Percentiles rank a stretch among this genome's conserved stretches.
Evolutionary conservation across 257 asterid genomes (phyloP).

Genomic region (Jaltomata sinuosa): DNA sequence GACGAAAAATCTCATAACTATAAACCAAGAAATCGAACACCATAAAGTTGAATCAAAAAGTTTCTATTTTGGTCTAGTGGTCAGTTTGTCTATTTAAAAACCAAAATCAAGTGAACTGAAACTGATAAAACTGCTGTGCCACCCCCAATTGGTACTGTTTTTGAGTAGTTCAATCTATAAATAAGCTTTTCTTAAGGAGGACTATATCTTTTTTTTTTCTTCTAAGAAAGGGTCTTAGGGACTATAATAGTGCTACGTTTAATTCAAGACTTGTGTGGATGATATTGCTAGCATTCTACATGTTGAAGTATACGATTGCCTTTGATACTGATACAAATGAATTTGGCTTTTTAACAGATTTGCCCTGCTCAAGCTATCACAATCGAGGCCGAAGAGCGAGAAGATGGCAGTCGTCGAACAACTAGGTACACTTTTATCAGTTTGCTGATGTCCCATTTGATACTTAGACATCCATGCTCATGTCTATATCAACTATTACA

Average conservation of each 20-base stretch:
- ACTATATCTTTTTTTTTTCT: too few species aligned
- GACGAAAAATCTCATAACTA: not conserved
- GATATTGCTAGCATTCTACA: not conserved
- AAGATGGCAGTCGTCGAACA: constrained; percentile 96
- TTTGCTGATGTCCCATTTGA: not conserved
- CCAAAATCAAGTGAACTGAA: not conserved
- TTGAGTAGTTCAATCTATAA: not conserved
- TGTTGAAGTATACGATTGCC: not conserved
- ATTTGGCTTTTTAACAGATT: constrained; percentile 24
- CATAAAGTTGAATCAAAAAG: not conserved
- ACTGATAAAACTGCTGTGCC: not conserved
- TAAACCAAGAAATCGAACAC: not conserved
- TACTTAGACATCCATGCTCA: not conserved
- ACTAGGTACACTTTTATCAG: constrained; percentile 40
- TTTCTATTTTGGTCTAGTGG: not conserved
- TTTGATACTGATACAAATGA: not conserved
- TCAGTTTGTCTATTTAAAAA: not conserved
- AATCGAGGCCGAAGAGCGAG: constrained; percentile 94
- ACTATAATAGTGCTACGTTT: not conserved
- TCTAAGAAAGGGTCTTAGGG: not conserved
- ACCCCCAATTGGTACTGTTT: not conserved
- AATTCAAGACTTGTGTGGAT: not conserved
- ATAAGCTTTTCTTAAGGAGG: not conserved
- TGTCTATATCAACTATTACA: constrained; percentile 9
- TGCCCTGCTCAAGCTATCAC: constrained; percentile 98